These are phyloP conservation scores for Quaeritorhiza haematococci DNA, from an alignment of 371 early-diverging fungal genomes.

Conservation along the genomic window DNA sequence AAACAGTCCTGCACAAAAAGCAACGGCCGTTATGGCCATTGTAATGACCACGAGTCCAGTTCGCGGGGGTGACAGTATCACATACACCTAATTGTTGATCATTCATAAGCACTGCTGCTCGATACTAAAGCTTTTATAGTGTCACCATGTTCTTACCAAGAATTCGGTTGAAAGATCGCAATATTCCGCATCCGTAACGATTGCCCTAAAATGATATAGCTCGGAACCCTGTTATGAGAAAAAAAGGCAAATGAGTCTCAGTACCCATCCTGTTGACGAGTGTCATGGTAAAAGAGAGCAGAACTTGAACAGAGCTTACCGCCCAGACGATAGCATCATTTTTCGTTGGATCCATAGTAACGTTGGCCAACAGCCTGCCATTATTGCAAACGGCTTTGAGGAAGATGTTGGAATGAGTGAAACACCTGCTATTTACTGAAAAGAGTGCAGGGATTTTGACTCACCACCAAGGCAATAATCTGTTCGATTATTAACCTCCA, in stretches of 20 bases:
- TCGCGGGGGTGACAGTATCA: constrained; percentile 16
- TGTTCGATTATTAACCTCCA: constrained; percentile 24
- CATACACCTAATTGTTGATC: constrained; percentile 21
- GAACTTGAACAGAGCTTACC: background rate
- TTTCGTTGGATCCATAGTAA: constrained; percentile 6
- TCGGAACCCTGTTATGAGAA: constrained; percentile 24
- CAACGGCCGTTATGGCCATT: constrained; percentile 22
- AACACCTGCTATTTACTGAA: background rate
- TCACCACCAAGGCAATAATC: constrained; percentile 25
- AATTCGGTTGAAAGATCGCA: constrained; percentile 12
- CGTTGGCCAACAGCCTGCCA: background rate
- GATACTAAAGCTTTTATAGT: background rate
- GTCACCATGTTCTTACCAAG: constrained; percentile 2
- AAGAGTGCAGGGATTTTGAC: too few species aligned
- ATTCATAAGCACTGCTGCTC: too few species aligned
- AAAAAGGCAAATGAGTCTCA: too few species aligned
- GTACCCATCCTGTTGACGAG: too few species aligned
- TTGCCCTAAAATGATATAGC: constrained; percentile 25
- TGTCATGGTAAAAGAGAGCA: background rate
- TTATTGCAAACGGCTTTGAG: constrained; percentile 11
- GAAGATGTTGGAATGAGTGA: background rate
- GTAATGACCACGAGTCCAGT: constrained; percentile 14
- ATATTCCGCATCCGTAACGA: constrained; percentile 17
- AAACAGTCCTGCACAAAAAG: constrained; percentile 16
- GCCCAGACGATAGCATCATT: constrained; percentile 12